Evolutionary conservation across 2,329 filamentous ascomycete species (phyloP).

Genomic region (Didymella pomorum): DNA sequence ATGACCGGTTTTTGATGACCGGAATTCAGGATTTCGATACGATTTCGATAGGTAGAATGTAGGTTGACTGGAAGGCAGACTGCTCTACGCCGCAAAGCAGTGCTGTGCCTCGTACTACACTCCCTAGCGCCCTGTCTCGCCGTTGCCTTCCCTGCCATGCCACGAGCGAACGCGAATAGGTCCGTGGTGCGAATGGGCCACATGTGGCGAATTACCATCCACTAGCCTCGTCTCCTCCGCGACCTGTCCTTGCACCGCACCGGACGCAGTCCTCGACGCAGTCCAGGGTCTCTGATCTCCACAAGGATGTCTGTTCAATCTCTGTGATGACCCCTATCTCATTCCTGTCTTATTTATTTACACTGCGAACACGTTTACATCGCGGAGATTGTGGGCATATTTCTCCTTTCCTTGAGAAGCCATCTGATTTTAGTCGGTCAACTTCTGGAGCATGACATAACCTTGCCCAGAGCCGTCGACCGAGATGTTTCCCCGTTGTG

Average conservation of each 20-base stretch:
- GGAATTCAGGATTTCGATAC: too few relatives aligned
- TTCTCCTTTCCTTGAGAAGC: not conserved
- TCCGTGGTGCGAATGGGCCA: too few relatives aligned
- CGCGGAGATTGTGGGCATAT: not conserved
- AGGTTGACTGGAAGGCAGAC: not conserved
- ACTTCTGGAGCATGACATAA: too few relatives aligned
- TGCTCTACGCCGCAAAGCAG: not conserved
- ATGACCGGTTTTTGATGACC: not conserved
- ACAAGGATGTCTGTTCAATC: not conserved
- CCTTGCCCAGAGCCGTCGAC: not conserved
- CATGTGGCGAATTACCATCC: slow-evolving; percentile 6
- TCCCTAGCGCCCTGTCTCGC: not conserved
- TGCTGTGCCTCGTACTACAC: not conserved
- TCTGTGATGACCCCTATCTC: slow-evolving; percentile 12
- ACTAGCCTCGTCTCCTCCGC: not conserved
- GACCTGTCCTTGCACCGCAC: slow-evolving; percentile 6
- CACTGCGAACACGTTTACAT: not conserved
- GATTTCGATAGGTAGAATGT: not conserved
- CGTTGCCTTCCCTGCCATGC: slow-evolving; percentile 5
- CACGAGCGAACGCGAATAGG: too few relatives aligned
- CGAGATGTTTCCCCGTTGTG: not conserved
- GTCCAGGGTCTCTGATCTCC: slow-evolving; percentile 11
- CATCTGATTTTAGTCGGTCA: not conserved
- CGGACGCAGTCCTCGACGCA: slow-evolving; percentile 13
- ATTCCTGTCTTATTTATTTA: slow-evolving; percentile 2